Percentiles rank a stretch among this genome's conserved stretches.
Conservation (phyloP, 805 yeast species). For the Ogataea polymorpha region DNA sequence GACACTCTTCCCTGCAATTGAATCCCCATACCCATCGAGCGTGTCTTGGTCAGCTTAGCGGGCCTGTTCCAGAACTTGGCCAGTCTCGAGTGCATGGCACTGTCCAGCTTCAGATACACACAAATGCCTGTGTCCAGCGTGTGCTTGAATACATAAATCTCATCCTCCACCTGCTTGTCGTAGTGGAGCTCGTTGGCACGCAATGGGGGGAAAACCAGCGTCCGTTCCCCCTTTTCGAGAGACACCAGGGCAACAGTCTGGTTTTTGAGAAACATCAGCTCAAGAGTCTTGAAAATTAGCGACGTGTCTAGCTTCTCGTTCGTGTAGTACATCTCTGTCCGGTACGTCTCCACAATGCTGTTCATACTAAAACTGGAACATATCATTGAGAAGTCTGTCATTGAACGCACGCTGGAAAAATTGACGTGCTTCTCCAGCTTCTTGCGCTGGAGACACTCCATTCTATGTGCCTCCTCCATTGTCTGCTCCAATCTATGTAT, state of each 20-base stretch:
- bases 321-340: slow-evolving; percentile 27
- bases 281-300: slow-evolving; percentile 20
- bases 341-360: slow-evolving; percentile 6
- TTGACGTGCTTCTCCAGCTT: slow-evolving; percentile 15
- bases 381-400: slow-evolving; percentile 18
- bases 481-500: slow-evolving; percentile 17
- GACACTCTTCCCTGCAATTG: neutral
- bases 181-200: slow-evolving; percentile 28
- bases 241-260: slow-evolving; percentile 28
- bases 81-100: neutral
- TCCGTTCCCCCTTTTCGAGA: slow-evolving; percentile 28
- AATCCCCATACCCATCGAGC: slow-evolving; percentile 14
- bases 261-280: slow-evolving; percentile 17
- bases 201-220: slow-evolving; percentile 36
- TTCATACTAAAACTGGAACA: slow-evolving; percentile 19
- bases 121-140: slow-evolving; percentile 15
- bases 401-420: slow-evolving; percentile 25
- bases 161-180: slow-evolving; percentile 14
- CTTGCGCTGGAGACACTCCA: slow-evolving; percentile 25
- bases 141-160: slow-evolving; percentile 19
- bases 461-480: slow-evolving; percentile 19
- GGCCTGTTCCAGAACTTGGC: slow-evolving; percentile 3
- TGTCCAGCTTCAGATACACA: slow-evolving; percentile 17
- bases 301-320: slow-evolving; percentile 22
- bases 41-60: slow-evolving; percentile 2